Conservation (phyloP, 345 rosid species). For the Rhodamnia argentea region DNA sequence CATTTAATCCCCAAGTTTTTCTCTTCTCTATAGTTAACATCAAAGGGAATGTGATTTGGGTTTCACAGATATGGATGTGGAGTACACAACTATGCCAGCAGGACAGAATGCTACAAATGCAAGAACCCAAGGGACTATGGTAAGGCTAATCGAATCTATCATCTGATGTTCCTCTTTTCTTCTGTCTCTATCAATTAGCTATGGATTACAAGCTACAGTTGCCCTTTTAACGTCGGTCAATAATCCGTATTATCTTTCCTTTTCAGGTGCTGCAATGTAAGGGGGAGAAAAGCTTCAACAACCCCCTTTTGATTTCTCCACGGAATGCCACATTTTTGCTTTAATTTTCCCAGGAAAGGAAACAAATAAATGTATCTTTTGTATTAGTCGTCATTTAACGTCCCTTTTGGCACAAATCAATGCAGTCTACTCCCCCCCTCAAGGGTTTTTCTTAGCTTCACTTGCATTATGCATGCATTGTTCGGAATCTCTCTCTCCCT, state of each 20-base stretch:
- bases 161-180: not conserved
- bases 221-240: not conserved
- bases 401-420: not conserved
- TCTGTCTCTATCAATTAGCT: not conserved
- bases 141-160: slow-evolving; percentile 1
- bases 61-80: slow-evolving; percentile 36
- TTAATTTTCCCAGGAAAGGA: not conserved
- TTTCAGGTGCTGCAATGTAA: slow-evolving; percentile 26
- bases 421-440: not conserved
- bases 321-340: not conserved
- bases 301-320: not conserved
- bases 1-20: not conserved
- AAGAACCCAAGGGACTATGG: slow-evolving; percentile 61
- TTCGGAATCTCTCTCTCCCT: not conserved
- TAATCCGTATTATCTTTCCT: not conserved
- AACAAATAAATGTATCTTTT: not conserved
- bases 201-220: not conserved
- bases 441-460: not conserved
- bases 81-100: slow-evolving; percentile 87
- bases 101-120: slow-evolving; percentile 84
- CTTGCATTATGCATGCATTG: not conserved
- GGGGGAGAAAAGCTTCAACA: not conserved
- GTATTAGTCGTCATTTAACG: not conserved
- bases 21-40: not conserved
- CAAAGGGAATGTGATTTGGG: not conserved